Conservation (phyloP, 1,284 basidiomycete species). For the Anthracocystis walkeri region DNA sequence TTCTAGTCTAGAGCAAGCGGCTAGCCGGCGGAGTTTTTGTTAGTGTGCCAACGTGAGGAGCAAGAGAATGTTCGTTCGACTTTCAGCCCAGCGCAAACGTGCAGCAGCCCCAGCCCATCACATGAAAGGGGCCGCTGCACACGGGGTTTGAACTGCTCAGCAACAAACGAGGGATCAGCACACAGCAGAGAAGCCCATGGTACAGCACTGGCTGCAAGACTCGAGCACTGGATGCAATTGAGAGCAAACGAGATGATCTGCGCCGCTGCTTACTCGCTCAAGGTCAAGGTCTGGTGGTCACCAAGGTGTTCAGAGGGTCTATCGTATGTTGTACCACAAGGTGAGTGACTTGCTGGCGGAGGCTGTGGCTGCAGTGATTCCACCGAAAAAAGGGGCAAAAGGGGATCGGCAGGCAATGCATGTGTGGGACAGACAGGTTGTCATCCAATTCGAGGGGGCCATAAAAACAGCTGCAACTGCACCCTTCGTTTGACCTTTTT, state of each 20-base stretch:
- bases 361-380: no score
- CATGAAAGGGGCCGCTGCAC: not conserved
- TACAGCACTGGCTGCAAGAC: no score
- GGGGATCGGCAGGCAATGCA: not conserved
- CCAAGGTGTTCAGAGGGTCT: no score
- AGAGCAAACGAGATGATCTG: no score
- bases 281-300: no score
- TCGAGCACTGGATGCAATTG: not conserved
- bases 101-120: not conserved
- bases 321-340: no score
- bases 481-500: no score
- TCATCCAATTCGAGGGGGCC: not conserved
- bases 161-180: not conserved
- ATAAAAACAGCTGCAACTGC: no score
- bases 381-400: not conserved
- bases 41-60: not conserved
- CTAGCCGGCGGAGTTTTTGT: conserved; percentile 1
- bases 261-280: no score
- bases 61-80: conserved; percentile 8
- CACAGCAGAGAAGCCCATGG: no score
- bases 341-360: no score
- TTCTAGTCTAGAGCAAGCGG: not conserved
- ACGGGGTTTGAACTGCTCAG: not conserved
- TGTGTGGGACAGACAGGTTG: not conserved
- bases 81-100: conserved; percentile 3